Conservation (phyloP, 2,329 filamentous ascomycete genomes). For the Colletotrichum incanum region DNA sequence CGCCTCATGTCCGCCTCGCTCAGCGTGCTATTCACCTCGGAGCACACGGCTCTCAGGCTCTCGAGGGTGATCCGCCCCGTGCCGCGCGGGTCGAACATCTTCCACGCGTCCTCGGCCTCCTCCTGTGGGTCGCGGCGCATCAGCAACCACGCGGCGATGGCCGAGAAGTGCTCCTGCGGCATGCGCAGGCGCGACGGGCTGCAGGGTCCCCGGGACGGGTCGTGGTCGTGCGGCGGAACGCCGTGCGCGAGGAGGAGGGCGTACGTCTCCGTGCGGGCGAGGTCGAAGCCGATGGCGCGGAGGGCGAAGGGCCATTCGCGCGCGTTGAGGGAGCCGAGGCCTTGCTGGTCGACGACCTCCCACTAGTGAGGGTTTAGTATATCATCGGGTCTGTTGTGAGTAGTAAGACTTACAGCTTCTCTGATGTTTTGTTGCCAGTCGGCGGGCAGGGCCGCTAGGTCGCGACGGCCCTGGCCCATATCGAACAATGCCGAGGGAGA, state of each 20-base stretch:
- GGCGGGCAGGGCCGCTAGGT: slow-evolving; percentile 38
- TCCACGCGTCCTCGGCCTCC: slow-evolving; percentile 92
- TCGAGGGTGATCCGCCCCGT: slow-evolving; percentile 93
- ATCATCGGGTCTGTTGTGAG: background rate
- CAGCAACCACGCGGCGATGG: slow-evolving; percentile 85
- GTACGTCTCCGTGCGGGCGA: slow-evolving; percentile 89
- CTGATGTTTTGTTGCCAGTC: slow-evolving; percentile 45
- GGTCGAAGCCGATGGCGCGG: slow-evolving; percentile 93
- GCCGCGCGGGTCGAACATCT: slow-evolving; percentile 92
- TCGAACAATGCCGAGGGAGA: slow-evolving; percentile 41
- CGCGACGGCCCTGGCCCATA: slow-evolving; percentile 42
- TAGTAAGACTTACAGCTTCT: slow-evolving; percentile 36
- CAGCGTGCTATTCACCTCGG: slow-evolving; percentile 87
- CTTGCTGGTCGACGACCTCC: slow-evolving; percentile 95
- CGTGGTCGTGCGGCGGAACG: slow-evolving; percentile 74
- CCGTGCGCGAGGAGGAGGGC: slow-evolving; percentile 86
- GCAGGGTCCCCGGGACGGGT: slow-evolving; percentile 61
- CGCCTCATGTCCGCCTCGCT: slow-evolving; percentile 93
- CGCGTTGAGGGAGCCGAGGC: slow-evolving; percentile 94
- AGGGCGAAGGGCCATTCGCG: slow-evolving; percentile 98
- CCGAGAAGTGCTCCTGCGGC: slow-evolving; percentile 80
- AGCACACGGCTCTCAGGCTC: slow-evolving; percentile 88
- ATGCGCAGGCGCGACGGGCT: slow-evolving; percentile 80
- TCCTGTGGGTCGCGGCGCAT: slow-evolving; percentile 87
- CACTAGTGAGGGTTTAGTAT: slow-evolving; percentile 70